phyloP scores from a whole-genome alignment of 371 early-diverging fungal genomes.

The Apophysomyces sp. region DNA sequence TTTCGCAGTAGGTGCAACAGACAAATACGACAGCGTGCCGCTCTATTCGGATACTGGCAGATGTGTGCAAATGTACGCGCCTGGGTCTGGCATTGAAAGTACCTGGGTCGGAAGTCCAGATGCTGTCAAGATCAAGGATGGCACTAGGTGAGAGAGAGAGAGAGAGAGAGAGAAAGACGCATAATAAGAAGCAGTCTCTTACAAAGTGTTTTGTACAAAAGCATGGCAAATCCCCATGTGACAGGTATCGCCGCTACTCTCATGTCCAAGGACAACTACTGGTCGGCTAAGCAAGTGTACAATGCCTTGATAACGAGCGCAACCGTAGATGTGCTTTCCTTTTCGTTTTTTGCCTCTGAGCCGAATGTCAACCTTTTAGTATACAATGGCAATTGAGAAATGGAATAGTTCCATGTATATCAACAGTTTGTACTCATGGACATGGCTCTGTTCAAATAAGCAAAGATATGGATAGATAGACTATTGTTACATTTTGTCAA shows the following conservation, averaged over 20 bases:
- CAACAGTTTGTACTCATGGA: not conserved
- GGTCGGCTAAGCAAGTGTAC: slow-evolving; percentile 21
- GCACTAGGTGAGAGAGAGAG: slow-evolving; percentile 50
- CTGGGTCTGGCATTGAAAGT: slow-evolving; percentile 47
- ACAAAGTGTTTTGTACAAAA: not conserved
- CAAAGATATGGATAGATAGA: no score
- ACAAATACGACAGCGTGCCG: slow-evolving; percentile 42
- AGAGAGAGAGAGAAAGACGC: not conserved
- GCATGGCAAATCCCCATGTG: slow-evolving; percentile 77
- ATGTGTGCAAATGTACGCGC: slow-evolving; percentile 63
- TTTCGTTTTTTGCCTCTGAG: not conserved
- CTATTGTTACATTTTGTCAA: not conserved
- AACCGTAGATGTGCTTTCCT: slow-evolving; percentile 10
- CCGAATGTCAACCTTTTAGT: slow-evolving; percentile 5
- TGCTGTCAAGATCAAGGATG: slow-evolving; percentile 47
- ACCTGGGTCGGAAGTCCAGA: slow-evolving; percentile 43
- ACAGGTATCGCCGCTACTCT: slow-evolving; percentile 49
- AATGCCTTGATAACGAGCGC: slow-evolving; percentile 11
- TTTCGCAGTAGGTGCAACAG: slow-evolving; percentile 69
- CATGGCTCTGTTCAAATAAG: not conserved
- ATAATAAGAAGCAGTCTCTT: no score
- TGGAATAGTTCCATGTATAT: not conserved
- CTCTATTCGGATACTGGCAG: slow-evolving; percentile 53
- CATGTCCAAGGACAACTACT: slow-evolving; percentile 21
- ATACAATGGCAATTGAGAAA: not conserved